Evolutionary conservation across 768 basidiomycete species (phyloP).

Genomic region (Imleria badia): DNA sequence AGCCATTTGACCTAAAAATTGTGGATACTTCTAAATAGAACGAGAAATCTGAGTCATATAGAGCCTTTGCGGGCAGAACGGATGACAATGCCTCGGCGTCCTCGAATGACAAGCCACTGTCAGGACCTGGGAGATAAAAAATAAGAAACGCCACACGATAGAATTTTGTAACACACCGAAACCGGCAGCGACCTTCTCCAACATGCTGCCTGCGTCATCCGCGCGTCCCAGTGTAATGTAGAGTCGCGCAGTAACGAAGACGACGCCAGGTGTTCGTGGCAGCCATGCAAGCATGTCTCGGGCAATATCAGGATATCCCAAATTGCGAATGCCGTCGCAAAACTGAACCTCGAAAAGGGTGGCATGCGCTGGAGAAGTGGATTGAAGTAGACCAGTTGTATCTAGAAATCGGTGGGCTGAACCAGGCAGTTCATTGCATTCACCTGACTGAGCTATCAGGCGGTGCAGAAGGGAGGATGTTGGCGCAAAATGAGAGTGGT

Average conservation of each 20-base stretch:
- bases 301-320: conserved; percentile 62
- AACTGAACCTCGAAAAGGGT: conserved; percentile 69
- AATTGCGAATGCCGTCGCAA: conserved; percentile 63
- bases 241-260: conserved; percentile 70
- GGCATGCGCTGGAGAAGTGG: conserved; percentile 64
- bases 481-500: conserved; percentile 44
- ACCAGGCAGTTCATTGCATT: conserved; percentile 49
- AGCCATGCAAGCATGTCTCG: conserved; percentile 72
- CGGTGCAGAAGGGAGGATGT: conserved; percentile 64
- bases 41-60: conserved; percentile 60
- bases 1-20: conserved; percentile 64
- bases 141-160: background rate
- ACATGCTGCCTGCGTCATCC: conserved; percentile 68
- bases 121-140: conserved; percentile 38
- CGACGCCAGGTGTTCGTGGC: conserved; percentile 72
- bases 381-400: conserved; percentile 61
- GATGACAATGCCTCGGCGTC: conserved; percentile 61
- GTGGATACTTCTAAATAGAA: conserved; percentile 78
- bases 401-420: conserved; percentile 74
- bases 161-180: conserved; percentile 56
- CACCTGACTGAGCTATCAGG: conserved; percentile 54
- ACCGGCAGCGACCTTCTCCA: conserved; percentile 73
- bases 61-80: conserved; percentile 57
- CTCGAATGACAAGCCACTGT: conserved; percentile 52
- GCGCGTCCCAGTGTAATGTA: conserved; percentile 63